Percentiles rank a stretch among this genome's conserved stretches.
Conservation (phyloP, 805 yeast species). For the Ogataea ganodermae region DNA sequence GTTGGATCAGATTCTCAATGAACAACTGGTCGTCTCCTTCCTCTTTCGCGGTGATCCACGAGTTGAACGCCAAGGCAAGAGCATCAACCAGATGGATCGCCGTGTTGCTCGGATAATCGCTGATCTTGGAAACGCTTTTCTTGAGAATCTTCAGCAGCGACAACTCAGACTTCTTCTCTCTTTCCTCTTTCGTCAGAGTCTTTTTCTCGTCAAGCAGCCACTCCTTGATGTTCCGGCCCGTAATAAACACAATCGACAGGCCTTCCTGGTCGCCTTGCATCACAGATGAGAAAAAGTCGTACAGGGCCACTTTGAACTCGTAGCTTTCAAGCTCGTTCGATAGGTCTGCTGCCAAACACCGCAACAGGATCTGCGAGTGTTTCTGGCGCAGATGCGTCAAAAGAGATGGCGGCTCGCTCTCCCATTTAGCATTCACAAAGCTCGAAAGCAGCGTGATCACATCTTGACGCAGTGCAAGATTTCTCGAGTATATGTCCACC, state of each 20-base stretch:
- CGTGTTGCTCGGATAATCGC: conserved; percentile 60
- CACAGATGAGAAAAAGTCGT: conserved; percentile 65
- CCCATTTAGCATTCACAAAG: conserved; percentile 58
- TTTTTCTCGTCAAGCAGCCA: conserved; percentile 25
- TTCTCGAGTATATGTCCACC: conserved; percentile 57
- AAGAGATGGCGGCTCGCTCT: conserved; percentile 68
- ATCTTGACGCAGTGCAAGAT: conserved; percentile 47
- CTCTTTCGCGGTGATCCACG: conserved; percentile 70
- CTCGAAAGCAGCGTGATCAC: conserved; percentile 59
- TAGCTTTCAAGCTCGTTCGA: conserved; percentile 55
- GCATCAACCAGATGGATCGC: conserved; percentile 71
- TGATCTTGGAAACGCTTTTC: conserved; percentile 51
- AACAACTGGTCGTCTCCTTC: conserved; percentile 51
- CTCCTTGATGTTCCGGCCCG: conserved; percentile 52
- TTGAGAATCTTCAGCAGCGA: conserved; percentile 61
- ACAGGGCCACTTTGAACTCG: conserved; percentile 53
- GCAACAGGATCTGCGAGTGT: conserved; percentile 58
- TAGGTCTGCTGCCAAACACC: conserved; percentile 62
- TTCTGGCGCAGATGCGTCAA: conserved; percentile 77
- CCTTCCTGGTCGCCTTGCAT: conserved; percentile 79
- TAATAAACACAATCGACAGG: conserved; percentile 65
- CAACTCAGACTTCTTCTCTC: conserved; percentile 12
- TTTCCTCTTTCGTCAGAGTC: conserved; percentile 10
- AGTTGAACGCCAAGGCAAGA: conserved; percentile 69
- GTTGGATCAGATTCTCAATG: conserved; percentile 42